Evolutionary conservation across 2,329 filamentous ascomycete genomes (phyloP), one percentile per base, ranked within the genome.

Genomic region (Fusarium sublunatum): DNA sequence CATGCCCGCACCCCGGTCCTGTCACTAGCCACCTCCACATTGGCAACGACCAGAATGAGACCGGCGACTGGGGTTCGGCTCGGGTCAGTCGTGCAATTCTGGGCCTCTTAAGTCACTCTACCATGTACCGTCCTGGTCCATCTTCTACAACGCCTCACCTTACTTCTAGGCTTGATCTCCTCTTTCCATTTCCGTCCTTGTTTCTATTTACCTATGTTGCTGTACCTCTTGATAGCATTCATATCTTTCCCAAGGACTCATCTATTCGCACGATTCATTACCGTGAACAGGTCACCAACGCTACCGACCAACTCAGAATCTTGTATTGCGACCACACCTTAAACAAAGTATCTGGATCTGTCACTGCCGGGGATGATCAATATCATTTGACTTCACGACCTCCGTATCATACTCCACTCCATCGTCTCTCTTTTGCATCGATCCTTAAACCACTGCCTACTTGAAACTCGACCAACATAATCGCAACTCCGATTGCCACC

Each of bases 1-100:
- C 65, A 69, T 70, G 68, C 61, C 54, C 55, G 48, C 47, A 65
- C 69, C 69, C 69, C 55, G 54, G 69, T 68, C 67, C 65, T 68
- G 60, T 69, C 69, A 71, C 69, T 71, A 70, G 69, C 69, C 69
- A 71, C 69, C 69, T 71, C 69, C 69, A 71, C 69, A 71, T 67
- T 68, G 69, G 65, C 58, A 64, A 70, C 69, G 53, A 69, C 66
- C 61, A 67, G 64, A 70, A 67, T 61, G 69, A 70, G 67, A 70
- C 64, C 52, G 64, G 58, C 54, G 68, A 69, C 69, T 59, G 61
- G 69, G 69, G 69, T 69, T 58, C 39, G 53, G 64, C 65, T 70
- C 58, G 60, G 69, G 69, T 68, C 69, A 68, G 69, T 71, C 61
- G 69, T 71, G 53, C 67, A 71, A 69, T 68, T 61, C 59, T 64